Evolutionary conservation across 2,329 filamentous ascomycete species (phyloP).

Genomic region (Chaetomium sp.): DNA sequence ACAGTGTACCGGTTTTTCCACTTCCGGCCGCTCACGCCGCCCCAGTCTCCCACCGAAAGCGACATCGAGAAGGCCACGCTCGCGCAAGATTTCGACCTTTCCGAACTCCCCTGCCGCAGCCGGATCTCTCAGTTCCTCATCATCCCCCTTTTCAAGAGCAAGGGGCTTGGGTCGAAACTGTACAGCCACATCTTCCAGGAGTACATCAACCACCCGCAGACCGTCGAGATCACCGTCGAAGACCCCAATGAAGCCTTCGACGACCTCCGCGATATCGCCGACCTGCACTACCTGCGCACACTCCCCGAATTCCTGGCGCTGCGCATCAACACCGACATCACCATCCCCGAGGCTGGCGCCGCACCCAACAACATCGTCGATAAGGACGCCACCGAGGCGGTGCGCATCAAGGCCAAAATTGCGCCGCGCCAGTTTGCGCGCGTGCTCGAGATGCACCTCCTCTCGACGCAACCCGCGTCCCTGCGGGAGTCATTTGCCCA

Average conservation of each 20-base stretch:
- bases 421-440: slow-evolving; percentile 69
- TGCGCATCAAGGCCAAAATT: slow-evolving; percentile 63
- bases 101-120: slow-evolving; percentile 65
- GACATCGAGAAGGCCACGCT: slow-evolving; percentile 37
- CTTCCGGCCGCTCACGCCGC: slow-evolving; percentile 42
- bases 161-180: slow-evolving; percentile 70
- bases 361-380: slow-evolving; percentile 53
- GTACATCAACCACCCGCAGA: slow-evolving; percentile 60
- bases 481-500: slow-evolving; percentile 35
- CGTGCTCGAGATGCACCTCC: slow-evolving; percentile 68
- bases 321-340: slow-evolving; percentile 45
- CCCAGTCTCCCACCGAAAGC: slow-evolving; percentile 32
- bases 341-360: slow-evolving; percentile 42
- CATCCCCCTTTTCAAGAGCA: slow-evolving; percentile 76
- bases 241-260: slow-evolving; percentile 87
- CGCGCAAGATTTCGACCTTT: slow-evolving; percentile 42
- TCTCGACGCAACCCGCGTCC: slow-evolving; percentile 50
- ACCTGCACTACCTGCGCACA: slow-evolving; percentile 58
- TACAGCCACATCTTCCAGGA: slow-evolving; percentile 73
- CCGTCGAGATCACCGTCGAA: slow-evolving; percentile 83
- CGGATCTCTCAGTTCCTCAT: slow-evolving; percentile 92
- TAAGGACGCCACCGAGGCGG: slow-evolving; percentile 43
- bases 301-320: slow-evolving; percentile 53
- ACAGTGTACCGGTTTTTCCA: slow-evolving; percentile 85
- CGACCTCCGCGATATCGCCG: slow-evolving; percentile 68